Conservation (phyloP, 2,329 filamentous ascomycete genomes). For the Coniochaeta sp. region DNA sequence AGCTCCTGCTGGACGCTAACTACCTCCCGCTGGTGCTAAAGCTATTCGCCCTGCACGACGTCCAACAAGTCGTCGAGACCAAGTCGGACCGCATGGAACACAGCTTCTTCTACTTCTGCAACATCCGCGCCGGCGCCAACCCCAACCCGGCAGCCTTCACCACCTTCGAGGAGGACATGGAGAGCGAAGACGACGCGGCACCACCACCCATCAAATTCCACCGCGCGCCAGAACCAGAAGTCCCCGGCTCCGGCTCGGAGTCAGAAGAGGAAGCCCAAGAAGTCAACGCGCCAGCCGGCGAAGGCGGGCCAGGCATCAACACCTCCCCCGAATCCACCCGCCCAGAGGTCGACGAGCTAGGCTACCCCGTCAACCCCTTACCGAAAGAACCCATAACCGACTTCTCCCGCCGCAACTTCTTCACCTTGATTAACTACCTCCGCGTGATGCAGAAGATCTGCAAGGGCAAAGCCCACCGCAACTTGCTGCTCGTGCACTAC, state of each 20-base stretch:
- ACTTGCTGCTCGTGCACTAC: slow-evolving; percentile 88
- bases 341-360: slow-evolving; percentile 77
- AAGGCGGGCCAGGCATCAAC: not conserved
- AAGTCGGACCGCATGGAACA: slow-evolving; percentile 76
- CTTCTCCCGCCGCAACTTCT: slow-evolving; percentile 92
- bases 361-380: slow-evolving; percentile 66
- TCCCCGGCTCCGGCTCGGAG: slow-evolving; percentile 17
- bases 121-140: slow-evolving; percentile 42
- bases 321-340: slow-evolving; percentile 22
- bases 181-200: slow-evolving; percentile 70
- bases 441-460: slow-evolving; percentile 97
- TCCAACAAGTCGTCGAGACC: slow-evolving; percentile 83
- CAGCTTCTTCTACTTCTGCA: slow-evolving; percentile 90
- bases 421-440: slow-evolving; percentile 89
- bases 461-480: slow-evolving; percentile 90
- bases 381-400: slow-evolving; percentile 74
- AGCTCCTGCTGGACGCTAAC: slow-evolving; percentile 88
- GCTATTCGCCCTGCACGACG: slow-evolving; percentile 88
- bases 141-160: slow-evolving; percentile 14
- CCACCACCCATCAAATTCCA: slow-evolving; percentile 73
- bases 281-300: not conserved
- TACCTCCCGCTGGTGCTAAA: slow-evolving; percentile 90
- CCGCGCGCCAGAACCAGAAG: slow-evolving; percentile 37
- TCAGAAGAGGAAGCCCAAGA: slow-evolving; percentile 11
- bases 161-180: slow-evolving; percentile 29